A percentile compares a stretch with the other conserved stretches of the same genome.
Evolutionary conservation across 78 protist genomes (phyloP).

Genomic region (Isochrysis galbana): DNA sequence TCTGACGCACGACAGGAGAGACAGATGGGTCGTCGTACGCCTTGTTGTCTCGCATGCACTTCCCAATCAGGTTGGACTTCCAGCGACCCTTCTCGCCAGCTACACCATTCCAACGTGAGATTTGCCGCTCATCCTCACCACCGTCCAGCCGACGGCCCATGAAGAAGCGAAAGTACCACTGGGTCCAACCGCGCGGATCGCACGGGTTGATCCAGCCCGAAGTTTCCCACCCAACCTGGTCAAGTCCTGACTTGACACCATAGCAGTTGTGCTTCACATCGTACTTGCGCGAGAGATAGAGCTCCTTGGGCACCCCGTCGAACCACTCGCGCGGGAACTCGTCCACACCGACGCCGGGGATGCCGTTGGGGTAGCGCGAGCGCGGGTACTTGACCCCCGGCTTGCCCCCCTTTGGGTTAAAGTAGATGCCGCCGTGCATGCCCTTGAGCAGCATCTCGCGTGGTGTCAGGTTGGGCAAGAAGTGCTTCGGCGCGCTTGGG

Average conservation of each 20-base stretch:
- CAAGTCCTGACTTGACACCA: background rate
- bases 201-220: background rate
- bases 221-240: constrained; percentile 11
- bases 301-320: background rate
- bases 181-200: constrained; percentile 21
- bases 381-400: background rate
- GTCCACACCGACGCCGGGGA: background rate
- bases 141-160: background rate
- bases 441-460: background rate
- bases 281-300: background rate
- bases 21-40: background rate
- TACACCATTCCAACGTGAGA: background rate
- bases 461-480: background rate
- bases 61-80: background rate
- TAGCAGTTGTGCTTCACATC: background rate
- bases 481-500: background rate
- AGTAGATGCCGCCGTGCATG: constrained; percentile 29
- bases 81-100: constrained; percentile 4
- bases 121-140: constrained; percentile 8
- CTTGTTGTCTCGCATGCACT: background rate
- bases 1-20: background rate
- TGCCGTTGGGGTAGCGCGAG: background rate
- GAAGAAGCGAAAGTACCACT: constrained; percentile 20
- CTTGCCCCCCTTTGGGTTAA: background rate
- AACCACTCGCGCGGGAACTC: constrained; percentile 24